phyloP scores from a whole-genome alignment of 768 basidiomycete species.

The Naganishia vaughanmartiniae region DNA sequence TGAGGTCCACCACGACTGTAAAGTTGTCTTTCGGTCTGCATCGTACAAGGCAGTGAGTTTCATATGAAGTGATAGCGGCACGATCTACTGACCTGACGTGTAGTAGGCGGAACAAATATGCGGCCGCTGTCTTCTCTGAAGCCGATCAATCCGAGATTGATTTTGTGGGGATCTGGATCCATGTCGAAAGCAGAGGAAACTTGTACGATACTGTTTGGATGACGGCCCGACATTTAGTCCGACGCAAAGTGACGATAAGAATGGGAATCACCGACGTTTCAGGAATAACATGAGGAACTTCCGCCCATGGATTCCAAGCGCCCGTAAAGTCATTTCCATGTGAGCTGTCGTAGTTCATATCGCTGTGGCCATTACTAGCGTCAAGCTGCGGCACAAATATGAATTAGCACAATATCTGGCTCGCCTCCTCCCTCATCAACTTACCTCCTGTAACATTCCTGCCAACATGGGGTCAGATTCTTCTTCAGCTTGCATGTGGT shows the following conservation, averaged over 20 bases:
- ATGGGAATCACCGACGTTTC: not conserved
- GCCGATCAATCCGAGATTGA: constrained; percentile 47
- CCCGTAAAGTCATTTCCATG: constrained; percentile 9
- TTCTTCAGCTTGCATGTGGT: constrained; percentile 6
- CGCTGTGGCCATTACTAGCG: not conserved
- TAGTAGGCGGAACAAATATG: constrained; percentile 49
- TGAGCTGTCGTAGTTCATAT: constrained; percentile 1
- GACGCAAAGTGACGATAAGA: not conserved
- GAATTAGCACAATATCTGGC: not conserved
- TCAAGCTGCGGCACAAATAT: not conserved
- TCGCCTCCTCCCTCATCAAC: not conserved
- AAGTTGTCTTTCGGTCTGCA: constrained; percentile 37
- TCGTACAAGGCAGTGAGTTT: not conserved
- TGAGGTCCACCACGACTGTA: constrained; percentile 34
- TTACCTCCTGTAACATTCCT: constrained; percentile 23
- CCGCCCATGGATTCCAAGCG: constrained; percentile 22
- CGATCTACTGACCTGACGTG: constrained; percentile 36
- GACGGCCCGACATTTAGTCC: not conserved
- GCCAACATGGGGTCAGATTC: constrained; percentile 17
- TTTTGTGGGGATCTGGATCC: constrained; percentile 36
- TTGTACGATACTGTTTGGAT: constrained; percentile 32
- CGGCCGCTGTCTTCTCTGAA: constrained; percentile 48
- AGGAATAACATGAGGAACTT: constrained; percentile 20
- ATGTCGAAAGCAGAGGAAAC: constrained; percentile 35
- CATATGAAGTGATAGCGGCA: not conserved